A percentile compares a stretch with the other conserved stretches of the same genome.
These are phyloP conservation scores for Daldinia bambusicola DNA, from an alignment of 495 filamentous ascomycete genomes.

Conservation along the genomic window DNA sequence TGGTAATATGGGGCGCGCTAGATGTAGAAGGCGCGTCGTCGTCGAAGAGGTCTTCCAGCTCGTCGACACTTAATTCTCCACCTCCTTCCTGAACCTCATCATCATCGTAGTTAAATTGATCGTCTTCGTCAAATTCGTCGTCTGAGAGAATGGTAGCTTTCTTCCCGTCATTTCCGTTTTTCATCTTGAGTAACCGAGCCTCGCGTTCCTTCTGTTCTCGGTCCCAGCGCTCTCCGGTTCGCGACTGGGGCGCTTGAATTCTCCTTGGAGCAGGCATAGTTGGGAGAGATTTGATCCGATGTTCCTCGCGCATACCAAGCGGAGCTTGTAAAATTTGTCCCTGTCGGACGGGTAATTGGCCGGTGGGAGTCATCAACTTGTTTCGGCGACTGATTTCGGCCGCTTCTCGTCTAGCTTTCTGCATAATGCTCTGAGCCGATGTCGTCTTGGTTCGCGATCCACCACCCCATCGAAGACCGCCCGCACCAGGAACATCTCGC, in stretches of 20 bases:
- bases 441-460: slow-evolving; percentile 47
- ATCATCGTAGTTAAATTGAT: slow-evolving; percentile 4
- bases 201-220: slow-evolving; percentile 39
- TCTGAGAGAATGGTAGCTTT: slow-evolving; percentile 36
- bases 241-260: slow-evolving; percentile 32
- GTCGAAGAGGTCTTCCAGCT: slow-evolving; percentile 25
- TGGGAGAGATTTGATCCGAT: slow-evolving; percentile 47
- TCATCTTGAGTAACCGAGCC: slow-evolving; percentile 32
- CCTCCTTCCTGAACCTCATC: slow-evolving; percentile 12
- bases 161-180: slow-evolving; percentile 16
- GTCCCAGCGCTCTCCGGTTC: neutral
- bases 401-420: slow-evolving; percentile 45
- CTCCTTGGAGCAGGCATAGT: slow-evolving; percentile 24
- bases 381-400: slow-evolving; percentile 43
- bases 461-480: slow-evolving; percentile 36
- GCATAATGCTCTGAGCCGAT: slow-evolving; percentile 39
- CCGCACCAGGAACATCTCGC: slow-evolving; percentile 5
- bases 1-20: neutral
- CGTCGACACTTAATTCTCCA: slow-evolving; percentile 23
- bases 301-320: slow-evolving; percentile 49
- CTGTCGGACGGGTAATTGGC: slow-evolving; percentile 34
- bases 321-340: slow-evolving; percentile 53
- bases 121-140: slow-evolving; percentile 26
- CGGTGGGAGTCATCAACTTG: slow-evolving; percentile 41
- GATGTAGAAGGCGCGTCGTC: slow-evolving; percentile 13